Evolutionary conservation across 2,329 filamentous ascomycete genomes (phyloP).

Genomic region (Aspergillus quadrilineatus): DNA sequence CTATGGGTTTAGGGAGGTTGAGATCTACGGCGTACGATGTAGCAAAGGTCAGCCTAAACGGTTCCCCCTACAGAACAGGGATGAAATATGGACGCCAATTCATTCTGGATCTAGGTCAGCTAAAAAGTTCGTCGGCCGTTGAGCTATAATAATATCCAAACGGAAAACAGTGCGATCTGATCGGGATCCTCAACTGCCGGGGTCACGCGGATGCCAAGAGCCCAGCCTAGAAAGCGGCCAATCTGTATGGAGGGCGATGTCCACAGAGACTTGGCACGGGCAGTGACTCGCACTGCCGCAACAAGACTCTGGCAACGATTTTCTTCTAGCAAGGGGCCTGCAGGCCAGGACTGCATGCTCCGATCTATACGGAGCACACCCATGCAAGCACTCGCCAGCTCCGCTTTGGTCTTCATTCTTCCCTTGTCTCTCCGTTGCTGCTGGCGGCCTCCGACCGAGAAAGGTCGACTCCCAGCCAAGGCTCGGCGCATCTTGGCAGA

Average conservation of each 20-base stretch:
- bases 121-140: neutral
- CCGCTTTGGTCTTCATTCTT: neutral
- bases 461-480: slow-evolving; percentile 22
- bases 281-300: neutral
- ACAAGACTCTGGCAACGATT: neutral
- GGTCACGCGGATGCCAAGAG: neutral
- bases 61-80: neutral
- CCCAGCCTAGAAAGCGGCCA: neutral
- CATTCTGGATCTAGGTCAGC: neutral
- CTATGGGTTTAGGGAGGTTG: neutral
- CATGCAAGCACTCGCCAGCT: neutral
- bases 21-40: neutral
- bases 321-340: neutral
- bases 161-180: neutral
- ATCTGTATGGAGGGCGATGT: neutral
- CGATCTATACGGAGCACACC: neutral
- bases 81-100: neutral
- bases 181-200: neutral
- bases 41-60: neutral
- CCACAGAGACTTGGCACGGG: neutral
- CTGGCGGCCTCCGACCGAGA: neutral
- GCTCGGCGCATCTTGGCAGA: slow-evolving; percentile 33
- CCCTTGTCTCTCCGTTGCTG: neutral
- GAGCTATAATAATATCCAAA: neutral
- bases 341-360: neutral